A percentile compares a stretch with the other conserved stretches of the same genome.
Conservation (phyloP, 805 yeast species). For the Pichia ethanolica region DNA sequence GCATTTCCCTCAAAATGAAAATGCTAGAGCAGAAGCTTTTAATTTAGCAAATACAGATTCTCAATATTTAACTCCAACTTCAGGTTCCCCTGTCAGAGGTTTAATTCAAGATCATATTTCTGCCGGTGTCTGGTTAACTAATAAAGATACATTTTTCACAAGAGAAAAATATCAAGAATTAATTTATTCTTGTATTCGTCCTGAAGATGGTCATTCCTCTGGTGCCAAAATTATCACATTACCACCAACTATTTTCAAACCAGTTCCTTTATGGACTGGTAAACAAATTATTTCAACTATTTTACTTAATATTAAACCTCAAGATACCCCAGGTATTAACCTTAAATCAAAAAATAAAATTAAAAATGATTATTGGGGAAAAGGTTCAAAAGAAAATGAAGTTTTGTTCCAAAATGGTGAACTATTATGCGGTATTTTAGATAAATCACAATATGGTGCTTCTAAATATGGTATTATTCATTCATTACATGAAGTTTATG, state of each 20-base stretch:
- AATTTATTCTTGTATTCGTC: conserved; percentile 87
- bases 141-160: conserved; percentile 83
- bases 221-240: conserved; percentile 59
- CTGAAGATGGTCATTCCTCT: conserved; percentile 95
- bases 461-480: conserved; percentile 95
- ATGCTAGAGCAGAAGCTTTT: conserved; percentile 93
- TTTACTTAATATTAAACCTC: conserved; percentile 79
- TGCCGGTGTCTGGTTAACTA: conserved; percentile 98
- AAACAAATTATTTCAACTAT: conserved; percentile 94
- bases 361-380: conserved; percentile 93
- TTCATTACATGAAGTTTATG: conserved; percentile 92
- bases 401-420: conserved; percentile 86
- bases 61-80: conserved; percentile 95
- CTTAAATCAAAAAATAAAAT: conserved; percentile 77
- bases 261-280: conserved; percentile 94
- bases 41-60: conserved; percentile 95
- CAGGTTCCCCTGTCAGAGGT: conserved; percentile 98
- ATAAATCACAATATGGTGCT: conserved; percentile 98
- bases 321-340: conserved; percentile 85
- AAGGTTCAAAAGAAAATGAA: conserved; percentile 72
- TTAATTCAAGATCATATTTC: conserved; percentile 97
- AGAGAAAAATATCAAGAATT: conserved; percentile 91
- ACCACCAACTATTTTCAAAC: conserved; percentile 85
- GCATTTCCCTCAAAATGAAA: conserved; percentile 98
- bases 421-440: conserved; percentile 84